phyloP scores from a whole-genome alignment of 2,329 filamentous ascomycete genomes.

The Emydomyces testavorans region DNA sequence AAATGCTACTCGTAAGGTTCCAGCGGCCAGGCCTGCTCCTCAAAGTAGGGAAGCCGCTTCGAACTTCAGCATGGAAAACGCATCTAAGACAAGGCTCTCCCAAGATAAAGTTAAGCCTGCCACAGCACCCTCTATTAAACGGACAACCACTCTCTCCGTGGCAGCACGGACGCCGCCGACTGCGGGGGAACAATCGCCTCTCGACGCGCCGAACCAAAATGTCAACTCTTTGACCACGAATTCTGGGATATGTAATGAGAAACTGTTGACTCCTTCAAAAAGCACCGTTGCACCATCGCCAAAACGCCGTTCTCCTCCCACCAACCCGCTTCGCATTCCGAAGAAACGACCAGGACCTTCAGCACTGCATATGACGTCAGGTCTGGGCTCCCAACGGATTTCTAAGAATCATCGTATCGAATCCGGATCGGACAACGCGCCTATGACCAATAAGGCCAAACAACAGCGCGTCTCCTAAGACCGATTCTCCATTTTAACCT shows the following conservation, averaged over 20 bases:
- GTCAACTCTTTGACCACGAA: background rate
- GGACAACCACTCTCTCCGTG: background rate
- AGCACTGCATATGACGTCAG: background rate
- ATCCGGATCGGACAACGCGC: background rate
- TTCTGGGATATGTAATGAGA: background rate
- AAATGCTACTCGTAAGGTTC: background rate
- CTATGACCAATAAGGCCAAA: background rate
- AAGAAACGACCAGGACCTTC: background rate
- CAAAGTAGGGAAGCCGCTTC: background rate
- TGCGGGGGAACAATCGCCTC: background rate
- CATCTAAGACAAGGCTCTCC: background rate
- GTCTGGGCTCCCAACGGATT: background rate
- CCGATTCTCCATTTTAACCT: background rate
- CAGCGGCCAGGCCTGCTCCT: background rate
- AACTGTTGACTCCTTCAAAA: background rate
- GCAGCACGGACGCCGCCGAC: background rate
- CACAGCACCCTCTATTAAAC: background rate
- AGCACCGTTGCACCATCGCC: background rate
- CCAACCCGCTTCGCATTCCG: constrained; percentile 8
- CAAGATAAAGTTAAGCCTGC: background rate
- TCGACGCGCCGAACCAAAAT: background rate
- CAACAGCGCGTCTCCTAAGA: background rate
- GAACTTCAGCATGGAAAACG: background rate
- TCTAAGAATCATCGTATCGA: background rate
- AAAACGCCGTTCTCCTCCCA: constrained; percentile 3